phyloP scores from a whole-genome alignment of 441 rosid species.

The Eugenia klotzschiana region DNA sequence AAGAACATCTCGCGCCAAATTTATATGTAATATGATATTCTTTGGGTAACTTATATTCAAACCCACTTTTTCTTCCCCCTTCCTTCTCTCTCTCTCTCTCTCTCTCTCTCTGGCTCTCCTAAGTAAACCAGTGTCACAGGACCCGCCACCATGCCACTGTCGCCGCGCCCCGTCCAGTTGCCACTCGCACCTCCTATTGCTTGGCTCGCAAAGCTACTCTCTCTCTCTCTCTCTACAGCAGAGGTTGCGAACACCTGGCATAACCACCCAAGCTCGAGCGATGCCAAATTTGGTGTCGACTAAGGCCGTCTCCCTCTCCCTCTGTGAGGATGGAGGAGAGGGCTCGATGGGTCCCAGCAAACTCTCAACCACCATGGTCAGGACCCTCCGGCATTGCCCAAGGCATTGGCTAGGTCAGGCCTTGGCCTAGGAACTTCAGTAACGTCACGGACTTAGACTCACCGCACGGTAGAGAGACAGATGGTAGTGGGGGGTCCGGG shows the following conservation, averaged over 20 bases:
- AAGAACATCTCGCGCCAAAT: not conserved
- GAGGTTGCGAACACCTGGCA: not conserved
- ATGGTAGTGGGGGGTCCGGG: too few species aligned
- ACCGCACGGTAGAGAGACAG: rapidly evolving
- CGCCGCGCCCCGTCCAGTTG: not conserved
- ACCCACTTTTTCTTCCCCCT: too few species aligned
- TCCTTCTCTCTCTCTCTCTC: not conserved
- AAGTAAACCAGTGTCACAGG: too few species aligned
- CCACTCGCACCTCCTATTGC: not conserved
- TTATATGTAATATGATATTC: too few species aligned
- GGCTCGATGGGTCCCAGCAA: not conserved
- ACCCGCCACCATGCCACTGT: not conserved
- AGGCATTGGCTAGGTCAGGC: not conserved
- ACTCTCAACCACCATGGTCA: not conserved
- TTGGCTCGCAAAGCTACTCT: not conserved
- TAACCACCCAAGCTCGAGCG: not conserved
- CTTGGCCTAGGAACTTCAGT: not conserved
- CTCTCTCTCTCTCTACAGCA: not conserved
- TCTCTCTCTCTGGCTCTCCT: not conserved
- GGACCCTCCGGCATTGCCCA: not conserved
- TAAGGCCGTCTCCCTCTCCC: not conserved
- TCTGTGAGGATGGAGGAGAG: not conserved
- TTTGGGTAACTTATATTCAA: too few species aligned
- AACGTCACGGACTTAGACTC: not conserved
- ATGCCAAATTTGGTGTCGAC: not conserved